phyloP scores from a whole-genome alignment of 495 filamentous ascomycete species.

The Rostrohypoxylon terebratum region DNA sequence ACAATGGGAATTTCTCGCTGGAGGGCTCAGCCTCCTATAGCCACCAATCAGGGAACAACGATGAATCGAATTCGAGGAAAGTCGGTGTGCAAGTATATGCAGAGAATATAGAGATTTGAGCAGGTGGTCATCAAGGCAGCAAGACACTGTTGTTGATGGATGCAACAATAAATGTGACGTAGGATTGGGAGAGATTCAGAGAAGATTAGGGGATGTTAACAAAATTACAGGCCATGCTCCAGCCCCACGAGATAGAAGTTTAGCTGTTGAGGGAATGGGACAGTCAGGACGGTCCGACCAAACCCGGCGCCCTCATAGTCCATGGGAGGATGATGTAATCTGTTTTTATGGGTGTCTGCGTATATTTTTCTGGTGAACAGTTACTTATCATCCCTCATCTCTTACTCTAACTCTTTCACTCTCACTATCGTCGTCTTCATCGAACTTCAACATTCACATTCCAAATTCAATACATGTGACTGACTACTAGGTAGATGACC shows the following conservation, averaged over 20 bases:
- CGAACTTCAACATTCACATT: background rate
- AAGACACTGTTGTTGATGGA: background rate
- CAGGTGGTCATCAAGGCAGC: conserved; percentile 18
- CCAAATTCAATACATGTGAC: background rate
- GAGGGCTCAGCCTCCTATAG: background rate
- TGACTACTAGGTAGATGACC: background rate
- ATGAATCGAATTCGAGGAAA: background rate
- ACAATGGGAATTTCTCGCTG: background rate
- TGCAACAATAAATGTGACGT: background rate
- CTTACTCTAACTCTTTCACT: background rate
- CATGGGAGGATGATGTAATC: background rate
- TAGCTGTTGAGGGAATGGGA: background rate
- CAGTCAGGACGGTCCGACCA: conserved; percentile 6
- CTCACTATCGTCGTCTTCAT: background rate
- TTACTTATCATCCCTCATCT: background rate
- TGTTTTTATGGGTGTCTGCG: background rate
- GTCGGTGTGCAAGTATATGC: conserved; percentile 15
- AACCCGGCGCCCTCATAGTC: background rate
- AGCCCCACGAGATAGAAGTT: background rate
- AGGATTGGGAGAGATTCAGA: background rate
- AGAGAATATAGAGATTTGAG: conserved; percentile 10
- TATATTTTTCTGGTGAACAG: background rate
- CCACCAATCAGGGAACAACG: background rate
- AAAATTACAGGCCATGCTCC: background rate
- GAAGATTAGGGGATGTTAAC: conserved; percentile 3